Evolutionary conservation across 2,329 filamentous ascomycete genomes (phyloP).

Genomic region (Cadophora sp.): DNA sequence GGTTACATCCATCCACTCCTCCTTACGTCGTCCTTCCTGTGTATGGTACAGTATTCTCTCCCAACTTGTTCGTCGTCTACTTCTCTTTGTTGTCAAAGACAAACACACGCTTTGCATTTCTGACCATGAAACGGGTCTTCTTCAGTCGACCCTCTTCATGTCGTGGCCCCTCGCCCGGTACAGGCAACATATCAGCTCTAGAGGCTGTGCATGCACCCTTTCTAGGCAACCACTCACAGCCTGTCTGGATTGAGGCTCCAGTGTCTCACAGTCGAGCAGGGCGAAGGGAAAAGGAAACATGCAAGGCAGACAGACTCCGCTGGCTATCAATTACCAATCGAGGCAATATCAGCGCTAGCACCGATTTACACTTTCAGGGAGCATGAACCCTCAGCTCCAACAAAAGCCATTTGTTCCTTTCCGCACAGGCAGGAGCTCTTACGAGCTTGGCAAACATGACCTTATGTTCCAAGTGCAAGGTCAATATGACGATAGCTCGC

Average conservation of each 20-base stretch:
- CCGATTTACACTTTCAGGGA: not conserved
- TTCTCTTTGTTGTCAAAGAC: slow-evolving; percentile 2
- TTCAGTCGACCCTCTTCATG: not conserved
- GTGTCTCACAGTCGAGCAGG: slow-evolving; percentile 9
- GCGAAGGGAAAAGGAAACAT: slow-evolving; percentile 7
- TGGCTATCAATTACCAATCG: not conserved
- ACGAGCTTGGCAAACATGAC: slow-evolving; percentile 1
- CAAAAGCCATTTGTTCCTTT: not conserved
- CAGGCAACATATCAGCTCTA: not conserved
- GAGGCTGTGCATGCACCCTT: slow-evolving; percentile 13
- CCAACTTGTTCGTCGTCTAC: not conserved
- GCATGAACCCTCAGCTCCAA: slow-evolving; percentile 11
- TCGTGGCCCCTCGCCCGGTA: not conserved
- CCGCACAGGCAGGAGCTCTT: not conserved
- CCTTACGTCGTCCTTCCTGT: not conserved
- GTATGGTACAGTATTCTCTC: not conserved
- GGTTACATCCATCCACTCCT: not conserved
- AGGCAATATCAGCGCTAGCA: slow-evolving; percentile 12
- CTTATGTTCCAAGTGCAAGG: not conserved
- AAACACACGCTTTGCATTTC: not conserved
- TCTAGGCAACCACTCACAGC: slow-evolving; percentile 16
- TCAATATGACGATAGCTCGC: not conserved
- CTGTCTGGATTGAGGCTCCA: slow-evolving; percentile 8
- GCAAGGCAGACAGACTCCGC: slow-evolving; percentile 12
- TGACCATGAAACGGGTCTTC: slow-evolving; percentile 2